Evolutionary conservation across 192 early-diverging fungal genomes (phyloP).

Genomic region (Coemansia sp.): DNA sequence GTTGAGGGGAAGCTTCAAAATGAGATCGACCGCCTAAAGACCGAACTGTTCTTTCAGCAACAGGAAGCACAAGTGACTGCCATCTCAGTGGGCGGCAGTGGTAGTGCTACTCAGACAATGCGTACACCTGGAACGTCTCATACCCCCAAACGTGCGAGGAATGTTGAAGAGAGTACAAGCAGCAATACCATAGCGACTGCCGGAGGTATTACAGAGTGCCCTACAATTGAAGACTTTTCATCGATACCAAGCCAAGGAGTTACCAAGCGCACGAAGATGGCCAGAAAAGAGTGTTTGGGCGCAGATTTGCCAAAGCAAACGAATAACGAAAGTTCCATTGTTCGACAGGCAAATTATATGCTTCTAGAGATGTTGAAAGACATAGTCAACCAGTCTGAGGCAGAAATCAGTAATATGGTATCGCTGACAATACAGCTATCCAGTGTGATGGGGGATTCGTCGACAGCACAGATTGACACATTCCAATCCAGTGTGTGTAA

Average conservation of each 20-base stretch:
- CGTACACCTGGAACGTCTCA: conserved; percentile 5
- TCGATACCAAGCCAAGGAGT: conserved; percentile 20
- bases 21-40: conserved; percentile 44
- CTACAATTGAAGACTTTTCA: conserved; percentile 37
- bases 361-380: conserved; percentile 29
- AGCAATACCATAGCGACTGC: neutral
- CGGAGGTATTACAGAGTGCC: conserved; percentile 9
- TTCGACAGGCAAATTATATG: neutral
- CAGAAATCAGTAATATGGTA: conserved; percentile 28
- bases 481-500: conserved; percentile 34
- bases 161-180: neutral
- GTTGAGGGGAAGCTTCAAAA: conserved; percentile 13
- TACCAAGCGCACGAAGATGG: neutral
- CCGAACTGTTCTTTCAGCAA: conserved; percentile 42
- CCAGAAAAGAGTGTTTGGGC: neutral
- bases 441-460: conserved; percentile 14
- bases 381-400: conserved; percentile 21
- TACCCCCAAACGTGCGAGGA: neutral
- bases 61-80: conserved; percentile 36
- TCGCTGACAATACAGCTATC: conserved; percentile 27
- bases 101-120: neutral
- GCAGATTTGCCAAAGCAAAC: neutral
- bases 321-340: neutral
- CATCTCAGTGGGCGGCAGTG: conserved; percentile 2
- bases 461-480: neutral